Evolutionary conservation across 1,139 yeast genomes (phyloP), one percentile per base, ranked within the genome.

Genomic region (Yamadazyma aaseri): DNA sequence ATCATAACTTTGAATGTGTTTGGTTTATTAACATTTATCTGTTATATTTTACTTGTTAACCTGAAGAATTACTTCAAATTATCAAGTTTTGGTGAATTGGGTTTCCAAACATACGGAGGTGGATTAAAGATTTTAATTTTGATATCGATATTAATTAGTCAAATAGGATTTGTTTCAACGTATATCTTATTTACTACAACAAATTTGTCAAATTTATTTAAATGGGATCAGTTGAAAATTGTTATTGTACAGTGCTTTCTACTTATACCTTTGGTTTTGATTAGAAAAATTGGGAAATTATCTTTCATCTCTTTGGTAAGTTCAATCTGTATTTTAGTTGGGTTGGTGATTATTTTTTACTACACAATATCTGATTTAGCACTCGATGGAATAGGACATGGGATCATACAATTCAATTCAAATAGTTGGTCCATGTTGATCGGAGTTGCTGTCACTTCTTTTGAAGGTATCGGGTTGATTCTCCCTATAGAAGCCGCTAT

Each of bases 391-490:
- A 37, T 70, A 9, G 75, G 79, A 0, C 74, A 76, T 3, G 64
- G 69, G 43, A 65, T 74, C 27, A 53, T 54, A 16, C 59, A 64
- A 13, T 75, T 83, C 53, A 83, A 83, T 53, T 45, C 73, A n/a
- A 67, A 71, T 29, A 63, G 73, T 38, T 84, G 89, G 83, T 75
- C 90, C 2, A 65, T 84, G 64, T 79, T 83, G 44, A 76, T 84
- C 38, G 94, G 94, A 3, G 86, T 85, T 2, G 90, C 90, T 0
- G 86, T 84, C 14, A 83, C 86, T 39, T 81, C 92, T 1, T 84
- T 81, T 50, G 94, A 84, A 60, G 94, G 94, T 1, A 81, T 84
- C 41, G 92, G 94, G 0, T 62, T 84, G 28, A 81, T 84, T 32
- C 73, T 84, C 26, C 94, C 92, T 1, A 82, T 84, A 20, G 87